Percentiles rank a stretch among this genome's conserved stretches.
These are phyloP conservation scores for Sclerotiophoma versabilis DNA, from an alignment of 2,329 filamentous ascomycete genomes.

Conservation along the genomic window DNA sequence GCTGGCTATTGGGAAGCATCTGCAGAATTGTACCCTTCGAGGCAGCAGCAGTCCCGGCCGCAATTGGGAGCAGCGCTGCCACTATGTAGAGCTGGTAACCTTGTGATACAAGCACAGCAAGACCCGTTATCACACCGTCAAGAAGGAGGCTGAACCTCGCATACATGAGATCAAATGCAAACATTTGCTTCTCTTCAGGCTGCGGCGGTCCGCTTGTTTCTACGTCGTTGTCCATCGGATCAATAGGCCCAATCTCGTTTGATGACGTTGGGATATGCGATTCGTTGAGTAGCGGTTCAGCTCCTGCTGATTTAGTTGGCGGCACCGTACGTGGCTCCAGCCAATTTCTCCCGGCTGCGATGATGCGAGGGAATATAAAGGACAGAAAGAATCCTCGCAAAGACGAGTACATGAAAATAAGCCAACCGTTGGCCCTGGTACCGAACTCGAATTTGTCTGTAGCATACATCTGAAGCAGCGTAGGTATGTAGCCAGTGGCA, in stretches of 20 bases:
- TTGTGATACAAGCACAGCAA: slow-evolving; percentile 67
- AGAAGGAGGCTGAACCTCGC: slow-evolving; percentile 69
- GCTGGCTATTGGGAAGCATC: slow-evolving; percentile 68
- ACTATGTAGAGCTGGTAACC: slow-evolving; percentile 75
- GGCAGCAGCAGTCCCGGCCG: slow-evolving; percentile 72
- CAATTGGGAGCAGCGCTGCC: slow-evolving; percentile 70
- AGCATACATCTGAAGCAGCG: slow-evolving; percentile 61
- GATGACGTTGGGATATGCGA: slow-evolving; percentile 30
- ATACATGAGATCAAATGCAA: slow-evolving; percentile 72
- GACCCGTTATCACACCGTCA: slow-evolving; percentile 69
- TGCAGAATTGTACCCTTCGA: slow-evolving; percentile 77
- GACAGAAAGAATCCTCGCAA: slow-evolving; percentile 55
- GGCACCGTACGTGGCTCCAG: slow-evolving; percentile 39
- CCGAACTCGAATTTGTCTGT: slow-evolving; percentile 56
- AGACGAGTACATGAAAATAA: slow-evolving; percentile 56
- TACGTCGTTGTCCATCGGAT: slow-evolving; percentile 57
- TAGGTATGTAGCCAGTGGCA: slow-evolving; percentile 71
- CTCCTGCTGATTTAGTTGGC: slow-evolving; percentile 13
- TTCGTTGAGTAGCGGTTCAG: slow-evolving; percentile 28
- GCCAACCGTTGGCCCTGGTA: slow-evolving; percentile 54
- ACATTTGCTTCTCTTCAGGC: slow-evolving; percentile 55
- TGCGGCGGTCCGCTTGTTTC: slow-evolving; percentile 55
- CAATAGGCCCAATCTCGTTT: slow-evolving; percentile 51
- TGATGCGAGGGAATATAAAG: slow-evolving; percentile 55
- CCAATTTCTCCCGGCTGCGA: slow-evolving; percentile 52